Base-by-base conservation (phyloP, 495 filamentous ascomycete species). In the Aeminium ludgeri region DNA sequence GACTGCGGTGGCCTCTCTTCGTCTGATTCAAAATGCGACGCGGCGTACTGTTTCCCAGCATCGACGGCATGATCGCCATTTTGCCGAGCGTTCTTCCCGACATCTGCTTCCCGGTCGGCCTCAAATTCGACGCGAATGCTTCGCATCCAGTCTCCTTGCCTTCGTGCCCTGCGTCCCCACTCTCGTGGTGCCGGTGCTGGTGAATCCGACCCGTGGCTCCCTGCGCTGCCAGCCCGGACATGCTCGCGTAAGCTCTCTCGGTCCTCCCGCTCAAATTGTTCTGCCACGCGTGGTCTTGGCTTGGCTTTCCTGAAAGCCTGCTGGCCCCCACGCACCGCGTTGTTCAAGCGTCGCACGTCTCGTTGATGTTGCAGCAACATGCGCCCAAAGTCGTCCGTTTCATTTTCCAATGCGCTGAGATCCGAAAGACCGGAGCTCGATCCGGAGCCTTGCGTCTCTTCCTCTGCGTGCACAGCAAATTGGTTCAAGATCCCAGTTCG, bases 141-240 rank as follows among this genome's bases (percentile, higher is more conserved):
- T 16, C 59, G 63, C 41, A 74, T 46, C 75, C 75, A 80, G 40
- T 70, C 65, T n/a, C 57, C 61, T 17, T 59, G 59, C 30, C 56
- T 56, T 34, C 55, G 67, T 19, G 61, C 70, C 44, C 67, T 72
- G 38, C 63, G 58, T 10, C 72, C 75, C 77, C 77, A 82, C 17
- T 58, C 63, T 38, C 53, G 53, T 23, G 76, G 77, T 20, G 70
- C 41, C 28, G 72, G 71, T 28, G 77, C 40, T 1, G 67, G 63
- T 19, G 70, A 69, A 32, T 70, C 65, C 34, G 51, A 54, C 25
- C 57, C 55, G 20, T 57, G 56, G 49, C 54, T 64, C 41, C 49
- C 49, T 32, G 36, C 46, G 32, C 57, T 58, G 2, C 51, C 43
- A 19, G 51, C 30, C 23, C 53, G 45, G 11, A 39, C 19, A 15